Evolutionary conservation across 2,329 filamentous ascomycete genomes (phyloP).

Genomic region (Scedosporium apiospermum): DNA sequence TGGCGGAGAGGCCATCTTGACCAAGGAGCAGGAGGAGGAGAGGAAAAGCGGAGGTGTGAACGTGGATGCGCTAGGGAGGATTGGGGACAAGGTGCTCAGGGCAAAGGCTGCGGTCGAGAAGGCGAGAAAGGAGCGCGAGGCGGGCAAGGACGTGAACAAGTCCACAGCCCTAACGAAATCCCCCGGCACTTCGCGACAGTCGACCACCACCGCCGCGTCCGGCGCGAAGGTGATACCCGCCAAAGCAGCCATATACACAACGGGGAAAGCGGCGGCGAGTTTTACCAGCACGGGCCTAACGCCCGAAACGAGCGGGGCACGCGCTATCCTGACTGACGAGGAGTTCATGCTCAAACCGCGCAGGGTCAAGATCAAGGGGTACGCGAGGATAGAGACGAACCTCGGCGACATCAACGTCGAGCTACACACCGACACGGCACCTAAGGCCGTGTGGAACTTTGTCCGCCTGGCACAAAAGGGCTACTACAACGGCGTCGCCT

Average conservation of each 20-base stretch:
- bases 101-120: slow-evolving; percentile 92
- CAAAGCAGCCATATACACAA: slow-evolving; percentile 86
- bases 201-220: background rate
- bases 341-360: slow-evolving; percentile 93
- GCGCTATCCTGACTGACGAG: slow-evolving; percentile 81
- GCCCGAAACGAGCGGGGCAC: slow-evolving; percentile 78
- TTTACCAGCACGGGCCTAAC: slow-evolving; percentile 94
- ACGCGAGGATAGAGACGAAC: slow-evolving; percentile 81
- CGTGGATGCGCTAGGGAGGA: slow-evolving; percentile 65
- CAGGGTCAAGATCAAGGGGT: slow-evolving; percentile 82
- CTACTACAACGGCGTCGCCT: slow-evolving; percentile 75
- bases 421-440: slow-evolving; percentile 81
- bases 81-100: slow-evolving; percentile 72
- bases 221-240: slow-evolving; percentile 51
- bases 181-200: slow-evolving; percentile 31
- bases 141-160: slow-evolving; percentile 46
- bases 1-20: slow-evolving; percentile 58
- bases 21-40: slow-evolving; percentile 61
- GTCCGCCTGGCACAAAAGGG: slow-evolving; percentile 77
- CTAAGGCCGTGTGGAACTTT: slow-evolving; percentile 96
- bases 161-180: background rate
- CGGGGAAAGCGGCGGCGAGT: slow-evolving; percentile 80
- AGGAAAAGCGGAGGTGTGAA: slow-evolving; percentile 64
- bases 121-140: slow-evolving; percentile 64
- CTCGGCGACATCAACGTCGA: slow-evolving; percentile 80